Conservation (phyloP, 2,329 filamentous ascomycete genomes). For the Dothideomycetes sp. region DNA sequence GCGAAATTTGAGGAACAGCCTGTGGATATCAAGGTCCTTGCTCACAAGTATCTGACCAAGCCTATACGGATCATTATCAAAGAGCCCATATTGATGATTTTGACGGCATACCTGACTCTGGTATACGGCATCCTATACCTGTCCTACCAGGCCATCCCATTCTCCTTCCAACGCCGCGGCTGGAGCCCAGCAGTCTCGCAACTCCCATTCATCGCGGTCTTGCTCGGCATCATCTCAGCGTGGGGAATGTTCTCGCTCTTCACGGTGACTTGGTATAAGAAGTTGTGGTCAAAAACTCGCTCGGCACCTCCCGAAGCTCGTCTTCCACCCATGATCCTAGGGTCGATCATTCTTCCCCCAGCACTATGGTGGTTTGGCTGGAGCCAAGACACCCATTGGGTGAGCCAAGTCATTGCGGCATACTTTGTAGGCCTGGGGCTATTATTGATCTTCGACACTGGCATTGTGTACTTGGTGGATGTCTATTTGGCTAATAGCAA, state of each 20-base stretch:
- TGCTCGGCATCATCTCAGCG: slow-evolving; percentile 28
- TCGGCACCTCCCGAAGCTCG: slow-evolving; percentile 31
- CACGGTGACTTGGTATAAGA: slow-evolving; percentile 22
- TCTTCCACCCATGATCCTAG: slow-evolving; percentile 39
- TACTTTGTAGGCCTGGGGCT: slow-evolving; percentile 30
- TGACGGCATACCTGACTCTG: slow-evolving; percentile 32
- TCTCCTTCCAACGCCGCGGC: slow-evolving; percentile 31
- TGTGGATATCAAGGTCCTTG: slow-evolving; percentile 27
- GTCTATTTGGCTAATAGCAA: slow-evolving; percentile 28
- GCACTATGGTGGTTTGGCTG: slow-evolving; percentile 44
- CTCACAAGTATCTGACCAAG: slow-evolving; percentile 31
- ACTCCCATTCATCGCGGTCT: slow-evolving; percentile 32
- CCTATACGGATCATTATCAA: slow-evolving; percentile 31
- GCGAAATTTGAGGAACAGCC: slow-evolving; percentile 32
- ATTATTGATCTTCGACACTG: slow-evolving; percentile 35
- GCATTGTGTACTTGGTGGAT: slow-evolving; percentile 35
- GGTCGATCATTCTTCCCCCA: slow-evolving; percentile 34
- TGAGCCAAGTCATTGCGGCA: slow-evolving; percentile 30
- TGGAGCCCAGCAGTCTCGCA: slow-evolving; percentile 29
- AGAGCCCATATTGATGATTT: slow-evolving; percentile 37
- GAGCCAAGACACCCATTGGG: slow-evolving; percentile 32
- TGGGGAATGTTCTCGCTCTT: slow-evolving; percentile 20
- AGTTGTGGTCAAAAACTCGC: background rate
- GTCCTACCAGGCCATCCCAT: slow-evolving; percentile 38
- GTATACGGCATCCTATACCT: slow-evolving; percentile 28